Evolutionary conservation across 2,329 filamentous ascomycete genomes (phyloP).

Genomic region (Clonostachys sp.): DNA sequence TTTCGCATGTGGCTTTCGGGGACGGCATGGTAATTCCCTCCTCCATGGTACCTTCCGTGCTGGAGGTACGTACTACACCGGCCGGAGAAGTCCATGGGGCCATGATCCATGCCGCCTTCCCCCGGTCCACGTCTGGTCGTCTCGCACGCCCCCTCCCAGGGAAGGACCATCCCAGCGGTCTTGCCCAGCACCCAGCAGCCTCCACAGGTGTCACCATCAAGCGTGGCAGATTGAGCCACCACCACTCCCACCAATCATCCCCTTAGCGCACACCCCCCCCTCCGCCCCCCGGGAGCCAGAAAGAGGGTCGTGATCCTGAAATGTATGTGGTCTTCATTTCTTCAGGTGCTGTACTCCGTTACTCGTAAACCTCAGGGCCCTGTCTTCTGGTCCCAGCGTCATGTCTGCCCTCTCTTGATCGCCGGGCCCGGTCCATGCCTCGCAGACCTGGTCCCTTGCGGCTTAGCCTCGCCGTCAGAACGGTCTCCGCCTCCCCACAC

Average conservation of each 20-base stretch:
- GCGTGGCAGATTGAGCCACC: not conserved
- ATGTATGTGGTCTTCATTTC: not conserved
- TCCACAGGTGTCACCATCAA: conserved; percentile 1
- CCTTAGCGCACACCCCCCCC: not conserved
- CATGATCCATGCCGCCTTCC: too few species aligned
- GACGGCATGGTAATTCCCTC: too few species aligned
- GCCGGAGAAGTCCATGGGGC: too few species aligned
- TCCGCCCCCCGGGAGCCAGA: not conserved
- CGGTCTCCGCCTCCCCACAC: conserved; percentile 18
- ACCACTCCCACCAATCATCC: too few species aligned
- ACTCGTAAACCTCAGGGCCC: not conserved
- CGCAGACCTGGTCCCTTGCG: conserved; percentile 18
- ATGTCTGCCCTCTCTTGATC: conserved; percentile 11
- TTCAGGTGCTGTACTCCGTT: not conserved
- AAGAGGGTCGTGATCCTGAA: not conserved
- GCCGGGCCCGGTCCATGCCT: conserved; percentile 16
- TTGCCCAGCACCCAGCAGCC: not conserved
- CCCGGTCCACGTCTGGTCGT: not conserved
- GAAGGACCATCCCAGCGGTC: too few species aligned
- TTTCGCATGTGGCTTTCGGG: too few species aligned
- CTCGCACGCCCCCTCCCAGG: not conserved
- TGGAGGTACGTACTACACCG: too few species aligned
- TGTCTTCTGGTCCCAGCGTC: not conserved
- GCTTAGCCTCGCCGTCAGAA: conserved; percentile 17
- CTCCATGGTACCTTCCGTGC: too few species aligned